Base-by-base conservation (phyloP, 1,284 basidiomycete genomes). In the Fomitopsis betulina region DNA sequence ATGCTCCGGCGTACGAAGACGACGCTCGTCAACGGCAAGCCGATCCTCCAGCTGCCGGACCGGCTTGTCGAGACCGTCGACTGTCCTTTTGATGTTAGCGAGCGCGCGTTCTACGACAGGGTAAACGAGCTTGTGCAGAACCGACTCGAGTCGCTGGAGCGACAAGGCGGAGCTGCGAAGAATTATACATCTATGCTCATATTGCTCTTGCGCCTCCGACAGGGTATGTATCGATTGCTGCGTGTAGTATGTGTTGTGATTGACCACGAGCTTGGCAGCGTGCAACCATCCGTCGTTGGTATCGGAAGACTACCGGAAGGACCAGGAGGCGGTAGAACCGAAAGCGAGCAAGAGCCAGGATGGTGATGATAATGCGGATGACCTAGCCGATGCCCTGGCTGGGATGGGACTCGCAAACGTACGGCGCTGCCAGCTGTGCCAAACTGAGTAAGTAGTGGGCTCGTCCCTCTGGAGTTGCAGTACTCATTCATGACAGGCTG, bases 1-100 rank as follows among this genome's bases (percentile, higher is more conserved):
- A 97, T 99, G 94, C 83, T 98, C 19, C 83, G 96, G 6, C 85
- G 96, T 1, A 89, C 84, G 3, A 99, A 99, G 73, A 86, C 89
- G 42, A 87, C 93, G 40, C 75, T 79, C 0, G 72, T 94, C 60
- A 92, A 96, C 64, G 96, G 96, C 15, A 91, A 94, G 65, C 84
- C 85, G 0, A 79, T 99, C n/a, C 79, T 99, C 43, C 81, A 89
- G 33, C 81, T 99, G 1, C 97, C 96, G 0, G 80, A 79, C 27
- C 84, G 94, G 6, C 81, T 73, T 1, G 79, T 99, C 30, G 75
- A 91, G 13, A 75, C 95, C 37, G 77, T 97, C 0, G 78, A 85
- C 1, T 94, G 92, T 72, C 71, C 74, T 2, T 93, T 93, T 63
- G 86, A 89, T 60, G 59, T 74, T 0, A 81, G 87, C 0, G 96